Base-by-base conservation (phyloP, 2,329 filamentous ascomycete species). In the Plectosphaerella sp. region DNA sequence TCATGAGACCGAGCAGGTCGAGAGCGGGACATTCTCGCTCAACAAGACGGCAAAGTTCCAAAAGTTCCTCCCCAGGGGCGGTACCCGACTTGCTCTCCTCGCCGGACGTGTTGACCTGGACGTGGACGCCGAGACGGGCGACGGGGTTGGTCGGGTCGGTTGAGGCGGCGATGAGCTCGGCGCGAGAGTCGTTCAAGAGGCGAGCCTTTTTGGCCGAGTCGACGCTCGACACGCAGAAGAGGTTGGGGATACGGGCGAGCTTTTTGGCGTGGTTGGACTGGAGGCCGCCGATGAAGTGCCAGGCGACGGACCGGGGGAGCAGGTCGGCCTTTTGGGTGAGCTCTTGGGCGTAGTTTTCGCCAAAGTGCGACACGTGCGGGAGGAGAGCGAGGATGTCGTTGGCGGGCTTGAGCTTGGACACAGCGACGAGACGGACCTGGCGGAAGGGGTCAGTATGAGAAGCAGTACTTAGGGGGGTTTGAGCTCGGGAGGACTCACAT, bases 241-340 rank as follows among this genome's bases (percentile, higher is more conserved):
- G 82, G 62, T 95, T 96, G 25, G 88, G 87, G 57, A 97, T 89
- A 62, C 88, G 85, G 62, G 92, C 90, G 10, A 99, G 80, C 43
- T 83, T 82, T 62, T 91, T 91, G 79, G 91, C 96, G 75, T 97
- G 96, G 61, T 80, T 76, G 14, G 89, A 92, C 71, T 99, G 94
- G 39, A 99, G 73, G 0, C 89, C 91, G 39, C 94, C 94, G 67
- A 97, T 99, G 70, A 97, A 97, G 71, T 99, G 94, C 94, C 94
- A 99, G 62, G 80, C 80, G 59, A 99, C 88, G 35, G 78, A 80
- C 45, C 73, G 72, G 0, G 94, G 93, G 11, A 99, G 80, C 18
- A 96, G 67, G 36, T 81, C 79, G 2, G 91, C 87, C 71, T 99
- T 99, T 67, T 96, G 88, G 54, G 80, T 78, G 50, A 99, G 81